Evolutionary conservation across 805 yeast genomes (phyloP).

Genomic region (Myxozyma neotropica): DNA sequence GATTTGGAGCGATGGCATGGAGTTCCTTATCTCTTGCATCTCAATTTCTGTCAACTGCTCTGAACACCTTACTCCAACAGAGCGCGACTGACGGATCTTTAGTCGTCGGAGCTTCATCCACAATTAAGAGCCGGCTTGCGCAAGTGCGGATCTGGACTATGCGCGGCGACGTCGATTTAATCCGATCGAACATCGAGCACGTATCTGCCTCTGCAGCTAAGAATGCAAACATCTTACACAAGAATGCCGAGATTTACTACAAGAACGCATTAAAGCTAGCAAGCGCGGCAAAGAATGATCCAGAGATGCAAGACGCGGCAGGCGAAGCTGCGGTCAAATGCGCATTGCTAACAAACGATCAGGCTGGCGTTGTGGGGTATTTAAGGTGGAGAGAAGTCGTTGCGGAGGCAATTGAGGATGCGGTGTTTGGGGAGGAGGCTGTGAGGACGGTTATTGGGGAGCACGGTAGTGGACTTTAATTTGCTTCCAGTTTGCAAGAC

Average conservation of each 20-base stretch:
- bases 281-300: slow-evolving; percentile 1
- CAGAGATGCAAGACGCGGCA: slow-evolving; percentile 18
- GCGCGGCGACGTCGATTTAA: slow-evolving; percentile 38
- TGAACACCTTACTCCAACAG: neutral
- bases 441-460: slow-evolving; percentile 5
- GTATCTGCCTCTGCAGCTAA: slow-evolving; percentile 28
- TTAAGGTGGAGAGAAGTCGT: slow-evolving; percentile 15
- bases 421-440: slow-evolving; percentile 1
- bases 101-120: slow-evolving; percentile 19
- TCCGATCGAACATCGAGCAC: slow-evolving; percentile 32
- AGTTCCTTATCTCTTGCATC: slow-evolving; percentile 32
- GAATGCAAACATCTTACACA: slow-evolving; percentile 32
- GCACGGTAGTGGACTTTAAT: neutral
- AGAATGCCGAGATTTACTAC: slow-evolving; percentile 37
- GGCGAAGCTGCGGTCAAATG: slow-evolving; percentile 22
- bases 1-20: slow-evolving; percentile 30
- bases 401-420: slow-evolving; percentile 25
- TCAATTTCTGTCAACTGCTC: slow-evolving; percentile 18
- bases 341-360: slow-evolving; percentile 11
- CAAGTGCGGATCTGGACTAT: slow-evolving; percentile 32
- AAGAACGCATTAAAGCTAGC: slow-evolving; percentile 35
- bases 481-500: no score
- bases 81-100: neutral
- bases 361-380: slow-evolving; percentile 3
- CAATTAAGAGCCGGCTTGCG: slow-evolving; percentile 8